phyloP scores from a whole-genome alignment of 2,329 filamentous ascomycete genomes.

The Parasarocladium wereldwijsianum region DNA sequence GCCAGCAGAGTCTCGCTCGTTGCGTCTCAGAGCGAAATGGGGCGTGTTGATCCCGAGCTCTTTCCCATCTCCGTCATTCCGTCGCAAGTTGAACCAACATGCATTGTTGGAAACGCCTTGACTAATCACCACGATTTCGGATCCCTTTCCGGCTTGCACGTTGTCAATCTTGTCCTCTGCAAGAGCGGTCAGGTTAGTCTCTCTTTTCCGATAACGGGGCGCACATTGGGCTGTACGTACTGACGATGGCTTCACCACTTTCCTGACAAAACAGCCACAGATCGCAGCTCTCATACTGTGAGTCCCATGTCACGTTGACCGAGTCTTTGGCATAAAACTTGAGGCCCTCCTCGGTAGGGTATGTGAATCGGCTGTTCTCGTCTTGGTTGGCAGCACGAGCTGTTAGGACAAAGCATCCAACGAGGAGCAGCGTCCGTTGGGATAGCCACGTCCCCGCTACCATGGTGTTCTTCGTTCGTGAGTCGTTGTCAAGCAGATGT shows the following conservation, averaged over 20 bases:
- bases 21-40: neutral
- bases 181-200: neutral
- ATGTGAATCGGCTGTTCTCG: constrained; percentile 3
- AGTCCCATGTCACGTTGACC: constrained; percentile 6
- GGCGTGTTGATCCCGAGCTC: constrained; percentile 2
- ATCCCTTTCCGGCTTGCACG: constrained; percentile 4
- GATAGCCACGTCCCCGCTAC: no score
- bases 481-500: no score
- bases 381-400: constrained; percentile 1
- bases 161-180: constrained; percentile 5
- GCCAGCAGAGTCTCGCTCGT: constrained; percentile 4
- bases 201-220: neutral
- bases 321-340: constrained; percentile 7
- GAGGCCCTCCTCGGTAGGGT: constrained; percentile 5
- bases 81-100: constrained; percentile 5
- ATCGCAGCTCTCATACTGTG: constrained; percentile 3
- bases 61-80: constrained; percentile 3
- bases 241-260: constrained; percentile 1
- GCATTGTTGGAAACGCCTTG: constrained; percentile 13
- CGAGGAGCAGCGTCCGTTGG: no score
- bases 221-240: constrained; percentile 2
- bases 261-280: constrained; percentile 8
- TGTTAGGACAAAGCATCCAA: constrained; percentile 4
- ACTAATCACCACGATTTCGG: constrained; percentile 6
- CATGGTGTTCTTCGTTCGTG: no score